These are phyloP conservation scores for Skeletonema potamos DNA, from an alignment of 108 stramenopile genomes.

Conservation along the genomic window DNA sequence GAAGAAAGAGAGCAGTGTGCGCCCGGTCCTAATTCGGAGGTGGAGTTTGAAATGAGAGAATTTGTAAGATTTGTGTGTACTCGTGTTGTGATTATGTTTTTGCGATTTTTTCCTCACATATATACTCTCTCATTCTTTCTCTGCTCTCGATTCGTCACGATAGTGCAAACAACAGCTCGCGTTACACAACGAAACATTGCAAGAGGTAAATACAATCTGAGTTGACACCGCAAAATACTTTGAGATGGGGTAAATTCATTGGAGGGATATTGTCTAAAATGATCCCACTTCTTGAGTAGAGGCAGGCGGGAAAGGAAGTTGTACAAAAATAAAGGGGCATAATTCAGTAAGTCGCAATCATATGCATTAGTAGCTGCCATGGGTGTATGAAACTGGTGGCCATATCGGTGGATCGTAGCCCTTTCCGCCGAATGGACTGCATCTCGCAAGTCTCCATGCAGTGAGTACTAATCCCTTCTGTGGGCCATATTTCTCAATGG, in stretches of 20 bases:
- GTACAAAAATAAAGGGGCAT: neutral
- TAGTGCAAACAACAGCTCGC: slow-evolving; percentile 41
- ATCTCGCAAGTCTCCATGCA: slow-evolving; percentile 81
- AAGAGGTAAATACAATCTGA: slow-evolving; percentile 28
- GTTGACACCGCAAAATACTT: neutral
- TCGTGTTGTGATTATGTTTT: neutral
- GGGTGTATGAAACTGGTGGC: slow-evolving; percentile 76
- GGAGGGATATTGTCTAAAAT: neutral
- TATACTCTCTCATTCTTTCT: too few species aligned
- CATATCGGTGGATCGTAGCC: slow-evolving; percentile 90
- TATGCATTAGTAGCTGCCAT: slow-evolving; percentile 65
- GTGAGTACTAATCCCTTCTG: slow-evolving; percentile 72
- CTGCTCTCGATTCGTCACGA: neutral
- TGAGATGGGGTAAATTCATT: neutral
- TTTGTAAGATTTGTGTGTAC: slow-evolving; percentile 35
- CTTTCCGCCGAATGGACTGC: slow-evolving; percentile 83
- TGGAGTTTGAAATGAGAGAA: slow-evolving; percentile 48
- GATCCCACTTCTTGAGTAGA: too few species aligned
- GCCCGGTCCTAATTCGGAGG: slow-evolving; percentile 45
- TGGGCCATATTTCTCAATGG: slow-evolving; percentile 82
- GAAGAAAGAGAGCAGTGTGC: slow-evolving; percentile 25
- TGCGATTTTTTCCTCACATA: neutral
- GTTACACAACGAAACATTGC: slow-evolving; percentile 36
- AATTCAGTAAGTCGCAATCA: neutral
- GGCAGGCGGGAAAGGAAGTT: neutral